These are phyloP conservation scores for Suillus paluster DNA, from an alignment of 768 basidiomycete genomes.

Conservation along the genomic window DNA sequence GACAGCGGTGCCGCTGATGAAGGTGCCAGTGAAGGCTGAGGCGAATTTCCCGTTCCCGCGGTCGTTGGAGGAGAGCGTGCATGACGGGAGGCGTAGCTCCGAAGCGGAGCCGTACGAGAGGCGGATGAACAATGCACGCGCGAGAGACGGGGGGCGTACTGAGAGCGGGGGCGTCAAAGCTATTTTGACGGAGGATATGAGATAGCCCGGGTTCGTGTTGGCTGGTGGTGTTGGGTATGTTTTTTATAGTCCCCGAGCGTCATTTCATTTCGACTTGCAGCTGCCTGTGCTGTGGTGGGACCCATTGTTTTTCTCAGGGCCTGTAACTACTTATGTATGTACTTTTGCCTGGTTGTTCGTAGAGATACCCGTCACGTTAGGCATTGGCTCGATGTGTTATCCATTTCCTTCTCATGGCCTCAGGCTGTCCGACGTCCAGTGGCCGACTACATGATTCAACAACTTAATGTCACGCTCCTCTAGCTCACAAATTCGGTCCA, in stretches of 20 bases:
- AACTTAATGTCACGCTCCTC: background rate
- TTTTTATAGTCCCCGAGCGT: slow-evolving; percentile 9
- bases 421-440: background rate
- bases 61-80: slow-evolving; percentile 44
- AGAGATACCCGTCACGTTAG: slow-evolving; percentile 32
- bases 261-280: slow-evolving; percentile 15
- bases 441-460: background rate
- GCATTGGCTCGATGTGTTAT: slow-evolving; percentile 7
- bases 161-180: slow-evolving; percentile 88
- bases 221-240: slow-evolving; percentile 20
- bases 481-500: no score
- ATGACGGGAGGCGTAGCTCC: slow-evolving; percentile 26
- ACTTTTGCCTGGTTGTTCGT: slow-evolving; percentile 12
- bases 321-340: slow-evolving; percentile 32
- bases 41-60: slow-evolving; percentile 71
- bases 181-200: slow-evolving; percentile 51
- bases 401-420: background rate
- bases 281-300: slow-evolving; percentile 20
- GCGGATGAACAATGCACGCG: slow-evolving; percentile 76
- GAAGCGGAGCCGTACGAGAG: slow-evolving; percentile 30
- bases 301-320: slow-evolving; percentile 18
- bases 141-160: slow-evolving; percentile 80
- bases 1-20: slow-evolving; percentile 46
- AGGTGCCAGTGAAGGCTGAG: slow-evolving; percentile 30
- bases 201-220: slow-evolving; percentile 14